phyloP scores from a whole-genome alignment of 306 rosid genomes.

The Ormosia emarginata region DNA sequence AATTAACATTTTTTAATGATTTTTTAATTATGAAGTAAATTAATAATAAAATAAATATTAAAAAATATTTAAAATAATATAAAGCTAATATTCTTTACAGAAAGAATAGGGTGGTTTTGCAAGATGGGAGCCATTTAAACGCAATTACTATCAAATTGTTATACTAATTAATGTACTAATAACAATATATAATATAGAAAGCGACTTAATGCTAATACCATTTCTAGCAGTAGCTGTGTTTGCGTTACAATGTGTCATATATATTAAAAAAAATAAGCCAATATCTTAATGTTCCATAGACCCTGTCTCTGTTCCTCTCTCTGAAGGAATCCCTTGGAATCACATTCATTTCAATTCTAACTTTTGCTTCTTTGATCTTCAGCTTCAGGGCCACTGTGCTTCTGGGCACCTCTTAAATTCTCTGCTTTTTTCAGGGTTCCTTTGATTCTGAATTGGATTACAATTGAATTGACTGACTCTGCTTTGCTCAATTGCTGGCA shows the following conservation, averaged over 20 bases:
- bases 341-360: conserved; percentile 17
- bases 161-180: no score
- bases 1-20: no score
- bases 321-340: conserved; percentile 29
- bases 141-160: no score
- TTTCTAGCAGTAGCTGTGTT: neutral
- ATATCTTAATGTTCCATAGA: neutral
- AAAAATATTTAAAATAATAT: no score
- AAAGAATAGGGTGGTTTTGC: no score
- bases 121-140: no score
- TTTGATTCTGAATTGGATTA: conserved; percentile 28
- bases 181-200: neutral
- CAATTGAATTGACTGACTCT: conserved; percentile 8
- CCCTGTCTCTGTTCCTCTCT: conserved; percentile 18
- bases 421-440: conserved; percentile 15
- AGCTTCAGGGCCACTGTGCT: neutral
- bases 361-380: conserved; percentile 28
- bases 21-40: no score
- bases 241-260: neutral
- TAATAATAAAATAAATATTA: no score
- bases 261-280: neutral
- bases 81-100: no score
- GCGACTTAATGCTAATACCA: conserved; percentile 17
- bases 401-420: neutral
- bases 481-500: conserved; percentile 19